A percentile compares a stretch with the other conserved stretches of the same genome.
phyloP scores from a whole-genome alignment of 495 filamentous ascomycete genomes.

The Aspergillus nanangensis region DNA sequence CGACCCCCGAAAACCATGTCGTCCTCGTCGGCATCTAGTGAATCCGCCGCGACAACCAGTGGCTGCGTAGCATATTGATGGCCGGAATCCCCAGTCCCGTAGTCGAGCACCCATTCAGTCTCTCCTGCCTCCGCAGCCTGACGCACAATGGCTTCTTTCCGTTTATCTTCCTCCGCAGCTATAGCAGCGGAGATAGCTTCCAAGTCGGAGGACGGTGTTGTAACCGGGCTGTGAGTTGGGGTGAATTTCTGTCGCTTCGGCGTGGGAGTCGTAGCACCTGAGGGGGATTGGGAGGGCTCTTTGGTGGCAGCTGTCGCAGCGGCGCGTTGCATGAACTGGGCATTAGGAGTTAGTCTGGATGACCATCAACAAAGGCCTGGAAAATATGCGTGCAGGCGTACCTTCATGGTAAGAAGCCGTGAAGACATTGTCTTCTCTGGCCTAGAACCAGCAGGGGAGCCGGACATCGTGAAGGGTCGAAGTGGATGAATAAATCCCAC shows the following conservation, averaged over 20 bases:
- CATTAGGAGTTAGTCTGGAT: slow-evolving; percentile 8
- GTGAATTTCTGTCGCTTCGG: slow-evolving; percentile 45
- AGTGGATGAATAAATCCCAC: slow-evolving; percentile 11
- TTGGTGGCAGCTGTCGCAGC: slow-evolving; percentile 51
- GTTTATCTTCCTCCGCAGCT: slow-evolving; percentile 70
- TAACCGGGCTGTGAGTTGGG: slow-evolving; percentile 18
- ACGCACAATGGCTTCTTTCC: slow-evolving; percentile 62
- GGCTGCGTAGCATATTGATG: slow-evolving; percentile 20
- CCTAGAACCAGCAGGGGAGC: slow-evolving; percentile 29
- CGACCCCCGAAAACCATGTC: slow-evolving; percentile 29
- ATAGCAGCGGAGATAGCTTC: slow-evolving; percentile 67
- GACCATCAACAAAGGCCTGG: background rate
- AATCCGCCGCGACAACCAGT: slow-evolving; percentile 30
- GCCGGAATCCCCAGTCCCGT: slow-evolving; percentile 23
- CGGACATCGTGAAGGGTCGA: slow-evolving; percentile 23
- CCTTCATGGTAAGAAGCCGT: slow-evolving; percentile 88
- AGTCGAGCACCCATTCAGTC: slow-evolving; percentile 76
- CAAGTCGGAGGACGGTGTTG: slow-evolving; percentile 33
- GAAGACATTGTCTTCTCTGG: slow-evolving; percentile 78
- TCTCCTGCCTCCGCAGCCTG: slow-evolving; percentile 75
- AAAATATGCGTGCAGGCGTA: slow-evolving; percentile 15
- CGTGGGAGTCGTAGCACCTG: slow-evolving; percentile 24
- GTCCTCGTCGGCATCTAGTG: slow-evolving; percentile 33
- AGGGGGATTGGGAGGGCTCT: slow-evolving; percentile 37
- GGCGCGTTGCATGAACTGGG: slow-evolving; percentile 91